Evolutionary conservation across 495 filamentous ascomycete genomes (phyloP), one percentile per base, ranked within the genome.

Genomic region (Neurospora sublineolata): DNA sequence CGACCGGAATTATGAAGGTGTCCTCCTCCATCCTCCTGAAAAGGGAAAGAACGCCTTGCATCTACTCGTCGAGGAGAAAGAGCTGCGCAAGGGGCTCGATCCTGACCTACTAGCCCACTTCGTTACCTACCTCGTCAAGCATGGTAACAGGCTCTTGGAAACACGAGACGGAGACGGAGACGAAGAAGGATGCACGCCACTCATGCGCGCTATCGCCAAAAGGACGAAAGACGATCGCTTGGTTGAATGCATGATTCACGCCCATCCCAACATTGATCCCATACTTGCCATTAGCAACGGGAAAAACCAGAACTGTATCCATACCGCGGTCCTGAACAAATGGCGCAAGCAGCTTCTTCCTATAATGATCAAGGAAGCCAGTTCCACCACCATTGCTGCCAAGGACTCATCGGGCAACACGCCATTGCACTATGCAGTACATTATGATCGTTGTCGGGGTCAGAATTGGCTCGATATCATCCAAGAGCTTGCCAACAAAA

Each of bases 191-290:
- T 71, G 73, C 10, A 79, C 77, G 60, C 75, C 76, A 23, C 74
- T 79, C 36, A 76, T 74, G 40, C 70, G 71, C 3, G 74, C 77
- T 23, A 73, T 78, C 20, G 71, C 75, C 40, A 77, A 74, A 67
- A 74, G 68, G 27, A 70, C 76, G 18, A 73, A 71, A 3, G 40
- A n/a, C 14, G 40, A 42, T 3, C 40, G 40, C 40, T 18, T 42
- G 60, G 76, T 77, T n/a, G 70, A 69, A 23, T 69, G 74, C 71
- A 80, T 80, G 77, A 77, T 76, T 37, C 68, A 80, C 42, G 73
- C 74, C 7, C 73, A 79, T 44, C 41, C 68, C 20, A 67, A 76
- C 12, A 76, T 80, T 67, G 72, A 76, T 60, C 46, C 42, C 30
- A 71, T 80, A 37, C 74, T 80, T 41, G 69, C 36, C 14, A 77